Evolutionary conservation across 208 protist species (phyloP).

Genomic region (Acanthamoeba divionensis): DNA sequence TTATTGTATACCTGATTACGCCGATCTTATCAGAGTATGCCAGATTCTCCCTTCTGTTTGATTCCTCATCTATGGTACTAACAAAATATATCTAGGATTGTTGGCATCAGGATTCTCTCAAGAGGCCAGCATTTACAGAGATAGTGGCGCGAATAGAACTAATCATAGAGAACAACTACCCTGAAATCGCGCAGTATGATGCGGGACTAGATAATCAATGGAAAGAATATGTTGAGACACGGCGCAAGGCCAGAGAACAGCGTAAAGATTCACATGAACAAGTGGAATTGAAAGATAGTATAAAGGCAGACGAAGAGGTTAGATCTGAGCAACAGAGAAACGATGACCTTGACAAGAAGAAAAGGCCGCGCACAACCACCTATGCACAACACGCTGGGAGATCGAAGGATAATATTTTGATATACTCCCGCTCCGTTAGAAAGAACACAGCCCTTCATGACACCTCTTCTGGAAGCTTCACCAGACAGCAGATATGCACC

Average conservation of each 20-base stretch:
- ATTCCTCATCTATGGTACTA: neutral
- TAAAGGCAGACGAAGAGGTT: neutral
- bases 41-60: neutral
- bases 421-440: neutral
- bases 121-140: constrained; percentile 18
- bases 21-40: neutral
- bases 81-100: neutral
- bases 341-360: neutral
- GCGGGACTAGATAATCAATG: neutral
- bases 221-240: neutral
- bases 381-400: neutral
- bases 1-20: neutral
- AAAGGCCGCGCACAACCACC: too few relatives aligned
- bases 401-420: neutral
- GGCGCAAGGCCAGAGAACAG: neutral
- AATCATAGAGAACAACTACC: neutral
- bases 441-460: constrained; percentile 27
- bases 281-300: too few relatives aligned
- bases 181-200: neutral
- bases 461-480: neutral
- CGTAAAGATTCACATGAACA: too few relatives aligned
- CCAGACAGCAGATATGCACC: neutral
- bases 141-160: neutral
- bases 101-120: neutral
- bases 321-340: neutral